These are phyloP conservation scores for Astrephomene gubernaculifera DNA, from an alignment of 139 green algal genomes.

Conservation along the genomic window DNA sequence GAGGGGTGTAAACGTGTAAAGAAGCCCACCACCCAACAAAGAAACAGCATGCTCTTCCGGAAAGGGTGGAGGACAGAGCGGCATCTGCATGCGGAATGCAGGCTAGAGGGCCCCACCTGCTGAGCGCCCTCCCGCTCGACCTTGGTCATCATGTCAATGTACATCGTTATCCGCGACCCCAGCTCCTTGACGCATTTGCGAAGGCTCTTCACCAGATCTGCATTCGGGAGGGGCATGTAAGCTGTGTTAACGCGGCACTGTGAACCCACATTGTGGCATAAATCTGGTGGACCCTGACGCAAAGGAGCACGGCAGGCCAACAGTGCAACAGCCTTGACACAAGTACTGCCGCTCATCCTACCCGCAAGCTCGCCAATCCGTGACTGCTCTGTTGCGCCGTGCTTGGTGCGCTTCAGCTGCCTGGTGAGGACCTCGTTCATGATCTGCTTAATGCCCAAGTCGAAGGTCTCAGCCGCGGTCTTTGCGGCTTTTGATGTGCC, in stretches of 20 bases:
- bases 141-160: conserved; percentile 69
- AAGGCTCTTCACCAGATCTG: conserved; percentile 85
- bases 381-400: conserved; percentile 83
- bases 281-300: no score
- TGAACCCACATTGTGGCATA: background rate
- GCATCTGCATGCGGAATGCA: background rate
- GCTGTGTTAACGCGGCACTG: background rate
- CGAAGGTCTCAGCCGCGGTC: conserved; percentile 69
- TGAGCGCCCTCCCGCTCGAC: conserved; percentile 71
- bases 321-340: background rate
- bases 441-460: conserved; percentile 59
- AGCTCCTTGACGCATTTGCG: conserved; percentile 75
- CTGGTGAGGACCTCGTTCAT: conserved; percentile 73
- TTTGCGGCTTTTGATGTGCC: conserved; percentile 40
- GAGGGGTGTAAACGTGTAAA: no score
- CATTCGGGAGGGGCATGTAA: background rate
- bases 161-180: conserved; percentile 55
- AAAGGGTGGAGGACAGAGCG: background rate
- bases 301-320: background rate
- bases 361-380: conserved; percentile 86
- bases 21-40: background rate
- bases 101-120: conserved; percentile 44
- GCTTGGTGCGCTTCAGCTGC: conserved; percentile 83
- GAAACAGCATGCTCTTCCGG: background rate
- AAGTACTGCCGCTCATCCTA: background rate